phyloP scores from a whole-genome alignment of 1,284 basidiomycete genomes.

The Ceratobasidium sp. region DNA sequence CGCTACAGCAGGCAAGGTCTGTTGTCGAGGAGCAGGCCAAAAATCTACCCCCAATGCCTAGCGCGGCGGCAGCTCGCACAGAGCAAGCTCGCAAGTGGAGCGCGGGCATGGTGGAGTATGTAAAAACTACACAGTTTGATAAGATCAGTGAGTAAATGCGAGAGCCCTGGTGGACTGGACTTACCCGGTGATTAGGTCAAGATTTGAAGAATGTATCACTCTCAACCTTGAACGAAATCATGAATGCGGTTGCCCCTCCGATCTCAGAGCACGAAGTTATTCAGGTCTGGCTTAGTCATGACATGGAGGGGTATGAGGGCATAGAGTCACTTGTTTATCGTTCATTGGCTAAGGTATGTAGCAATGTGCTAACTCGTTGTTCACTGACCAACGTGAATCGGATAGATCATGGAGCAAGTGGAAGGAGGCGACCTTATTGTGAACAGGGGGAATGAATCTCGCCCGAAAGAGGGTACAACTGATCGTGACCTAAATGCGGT shows the following conservation, averaged over 20 bases:
- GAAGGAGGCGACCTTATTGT: slow-evolving; percentile 92
- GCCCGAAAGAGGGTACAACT: slow-evolving; percentile 64
- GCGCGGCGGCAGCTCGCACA: slow-evolving; percentile 53
- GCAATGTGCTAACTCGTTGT: background rate
- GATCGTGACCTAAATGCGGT: slow-evolving; percentile 81
- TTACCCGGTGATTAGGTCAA: slow-evolving; percentile 65
- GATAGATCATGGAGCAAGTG: slow-evolving; percentile 90
- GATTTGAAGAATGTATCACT: slow-evolving; percentile 87
- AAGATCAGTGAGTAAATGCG: slow-evolving; percentile 68
- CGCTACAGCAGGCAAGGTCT: slow-evolving; percentile 85
- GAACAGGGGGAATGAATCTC: slow-evolving; percentile 81
- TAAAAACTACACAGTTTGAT: slow-evolving; percentile 83
- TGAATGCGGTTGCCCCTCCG: slow-evolving; percentile 97
- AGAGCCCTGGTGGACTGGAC: background rate
- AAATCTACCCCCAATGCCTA: slow-evolving; percentile 68
- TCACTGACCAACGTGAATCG: background rate
- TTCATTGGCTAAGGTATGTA: slow-evolving; percentile 75
- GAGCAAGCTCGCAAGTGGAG: slow-evolving; percentile 84
- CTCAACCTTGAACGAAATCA: slow-evolving; percentile 83
- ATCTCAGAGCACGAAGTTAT: slow-evolving; percentile 98
- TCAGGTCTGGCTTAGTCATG: slow-evolving; percentile 93
- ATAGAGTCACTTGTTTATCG: slow-evolving; percentile 96
- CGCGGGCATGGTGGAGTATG: slow-evolving; percentile 62
- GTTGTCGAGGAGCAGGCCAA: slow-evolving; percentile 94
- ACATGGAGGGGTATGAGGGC: slow-evolving; percentile 96